Percentiles rank a stretch among this genome's conserved stretches.
Evolutionary conservation across 2,329 filamentous ascomycete species (phyloP).

Genomic region (Neofusicoccum cordaticola): DNA sequence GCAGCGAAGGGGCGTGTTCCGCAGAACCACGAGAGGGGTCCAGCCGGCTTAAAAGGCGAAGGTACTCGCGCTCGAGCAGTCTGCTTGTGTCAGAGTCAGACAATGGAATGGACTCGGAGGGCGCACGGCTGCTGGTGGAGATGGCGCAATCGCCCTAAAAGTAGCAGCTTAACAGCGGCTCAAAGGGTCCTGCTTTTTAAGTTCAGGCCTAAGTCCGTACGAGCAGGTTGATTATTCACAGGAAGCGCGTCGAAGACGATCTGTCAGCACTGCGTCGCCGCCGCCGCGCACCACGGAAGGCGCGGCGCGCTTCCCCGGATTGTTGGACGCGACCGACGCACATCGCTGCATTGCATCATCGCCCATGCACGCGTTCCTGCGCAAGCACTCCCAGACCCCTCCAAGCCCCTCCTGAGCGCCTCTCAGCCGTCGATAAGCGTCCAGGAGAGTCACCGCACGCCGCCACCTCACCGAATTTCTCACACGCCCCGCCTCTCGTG

Average conservation of each 20-base stretch:
- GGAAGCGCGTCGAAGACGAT: background rate
- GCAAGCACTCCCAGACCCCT: background rate
- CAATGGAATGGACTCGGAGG: slow-evolving; percentile 7
- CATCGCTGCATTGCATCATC: slow-evolving; percentile 12
- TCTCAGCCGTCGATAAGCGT: slow-evolving; percentile 9
- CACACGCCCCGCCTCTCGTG: slow-evolving; percentile 8
- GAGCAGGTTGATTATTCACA: background rate
- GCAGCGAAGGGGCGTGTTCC: background rate
- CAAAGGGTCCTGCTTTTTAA: background rate
- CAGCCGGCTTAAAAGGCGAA: background rate
- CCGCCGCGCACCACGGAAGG: background rate
- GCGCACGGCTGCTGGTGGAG: slow-evolving; percentile 6
- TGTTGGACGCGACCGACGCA: background rate
- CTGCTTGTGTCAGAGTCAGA: slow-evolving; percentile 11
- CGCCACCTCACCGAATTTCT: background rate
- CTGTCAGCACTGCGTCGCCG: background rate
- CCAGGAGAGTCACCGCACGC: background rate
- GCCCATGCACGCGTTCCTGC: slow-evolving; percentile 8
- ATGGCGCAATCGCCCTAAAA: slow-evolving; percentile 15
- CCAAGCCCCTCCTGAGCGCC: background rate
- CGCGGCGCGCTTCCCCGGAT: slow-evolving; percentile 11
- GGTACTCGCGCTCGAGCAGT: slow-evolving; percentile 5
- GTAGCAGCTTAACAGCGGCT: slow-evolving; percentile 2
- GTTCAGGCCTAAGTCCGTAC: background rate
- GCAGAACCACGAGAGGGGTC: background rate